A percentile compares a stretch with the other conserved stretches of the same genome.
Conservation (phyloP, 768 basidiomycete species). For the Neoboletus subvelutipes region DNA sequence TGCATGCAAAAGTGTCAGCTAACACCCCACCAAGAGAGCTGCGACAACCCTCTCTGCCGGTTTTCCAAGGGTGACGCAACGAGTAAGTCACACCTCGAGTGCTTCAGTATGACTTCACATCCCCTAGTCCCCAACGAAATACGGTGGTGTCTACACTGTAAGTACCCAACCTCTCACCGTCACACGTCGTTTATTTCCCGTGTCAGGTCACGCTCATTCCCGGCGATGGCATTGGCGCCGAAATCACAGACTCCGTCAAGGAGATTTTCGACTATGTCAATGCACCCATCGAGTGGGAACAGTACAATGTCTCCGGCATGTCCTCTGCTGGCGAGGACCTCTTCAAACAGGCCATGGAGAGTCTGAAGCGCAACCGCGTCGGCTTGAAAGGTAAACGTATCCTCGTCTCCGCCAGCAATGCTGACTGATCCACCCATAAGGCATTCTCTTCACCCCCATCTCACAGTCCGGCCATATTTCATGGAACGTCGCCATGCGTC, state of each 20-base stretch:
- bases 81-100: conserved; percentile 45
- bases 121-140: conserved; percentile 78
- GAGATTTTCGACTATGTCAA: conserved; percentile 98
- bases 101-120: conserved; percentile 6
- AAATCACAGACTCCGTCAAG: conserved; percentile 98
- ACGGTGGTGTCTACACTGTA: conserved; percentile 91
- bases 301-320: conserved; percentile 96
- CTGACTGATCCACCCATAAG: conserved; percentile 40
- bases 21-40: conserved; percentile 46
- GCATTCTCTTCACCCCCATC: conserved; percentile 97
- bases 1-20: background rate
- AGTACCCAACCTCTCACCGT: conserved; percentile 25
- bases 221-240: conserved; percentile 95
- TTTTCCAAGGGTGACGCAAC: conserved; percentile 71
- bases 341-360: conserved; percentile 98
- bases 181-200: conserved; percentile 23
- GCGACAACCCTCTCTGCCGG: conserved; percentile 79
- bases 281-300: conserved; percentile 98
- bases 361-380: conserved; percentile 94
- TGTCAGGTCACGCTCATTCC: conserved; percentile 92
- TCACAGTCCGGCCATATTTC: conserved; percentile 96
- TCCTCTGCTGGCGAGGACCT: conserved; percentile 91
- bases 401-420: background rate
- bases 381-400: conserved; percentile 85
- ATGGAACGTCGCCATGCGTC: conserved; percentile 99